phyloP scores from a whole-genome alignment of 1,139 yeast genomes.

The Geotrichum fermentans region DNA sequence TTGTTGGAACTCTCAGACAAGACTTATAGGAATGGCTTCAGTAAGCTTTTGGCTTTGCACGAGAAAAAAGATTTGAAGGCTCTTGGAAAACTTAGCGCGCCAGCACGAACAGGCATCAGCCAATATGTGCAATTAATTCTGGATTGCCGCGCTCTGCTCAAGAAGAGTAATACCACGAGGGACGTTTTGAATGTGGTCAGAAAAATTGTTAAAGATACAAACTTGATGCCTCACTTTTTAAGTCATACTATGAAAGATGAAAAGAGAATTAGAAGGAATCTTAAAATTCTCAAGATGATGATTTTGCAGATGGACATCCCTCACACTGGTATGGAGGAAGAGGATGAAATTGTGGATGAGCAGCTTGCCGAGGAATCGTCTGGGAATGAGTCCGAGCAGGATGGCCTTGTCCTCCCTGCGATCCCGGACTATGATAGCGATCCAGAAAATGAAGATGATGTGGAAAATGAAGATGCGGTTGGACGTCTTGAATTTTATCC shows the following conservation, averaged over 20 bases:
- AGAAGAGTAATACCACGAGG: slow-evolving; percentile 1
- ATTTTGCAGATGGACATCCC: slow-evolving; percentile 1
- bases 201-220: slow-evolving; percentile 5
- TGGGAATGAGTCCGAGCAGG: not conserved
- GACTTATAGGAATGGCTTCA: not conserved
- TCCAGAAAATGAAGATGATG: not conserved
- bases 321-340: slow-evolving; percentile 1
- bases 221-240: not conserved
- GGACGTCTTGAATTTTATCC: not conserved
- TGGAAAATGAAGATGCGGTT: not conserved
- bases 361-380: not conserved
- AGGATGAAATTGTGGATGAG: not conserved
- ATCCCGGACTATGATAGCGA: not conserved
- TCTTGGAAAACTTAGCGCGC: slow-evolving; percentile 16
- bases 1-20: slow-evolving; percentile 13
- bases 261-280: slow-evolving; percentile 2
- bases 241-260: slow-evolving; percentile 5
- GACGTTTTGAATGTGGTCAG: slow-evolving; percentile 3
- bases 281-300: slow-evolving; percentile 6
- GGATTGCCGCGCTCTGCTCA: slow-evolving; percentile 8
- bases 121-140: slow-evolving; percentile 10
- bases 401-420: not conserved
- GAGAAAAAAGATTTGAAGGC: not conserved
- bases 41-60: slow-evolving; percentile 1
- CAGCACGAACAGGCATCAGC: slow-evolving; percentile 22